Base-by-base conservation (phyloP, 306 rosid species). In the Acmispon strigosus region DNA sequence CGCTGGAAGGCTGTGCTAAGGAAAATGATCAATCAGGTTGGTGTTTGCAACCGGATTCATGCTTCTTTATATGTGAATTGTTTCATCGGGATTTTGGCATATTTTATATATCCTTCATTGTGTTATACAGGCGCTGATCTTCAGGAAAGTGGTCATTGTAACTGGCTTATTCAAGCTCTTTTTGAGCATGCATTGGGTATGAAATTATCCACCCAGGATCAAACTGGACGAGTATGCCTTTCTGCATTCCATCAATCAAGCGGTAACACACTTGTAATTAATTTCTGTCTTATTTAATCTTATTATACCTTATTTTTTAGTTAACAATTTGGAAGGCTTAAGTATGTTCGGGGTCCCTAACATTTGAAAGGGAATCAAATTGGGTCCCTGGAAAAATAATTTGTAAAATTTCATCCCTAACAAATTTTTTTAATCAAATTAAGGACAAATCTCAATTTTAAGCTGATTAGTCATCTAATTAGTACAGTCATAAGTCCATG, bases 161-260 rank as follows among this genome's bases (percentile, higher is more conserved):
- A 66, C 61, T 86, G 92, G 82, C 66, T 85, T 42, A 81, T 84
- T 74, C 96, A 87, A 70, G 81, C 77, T 69, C 90, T 94, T 66
- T 68, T 83, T 67, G 98, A 89, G 86, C 74, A 76, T 61, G 68
- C 88, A 77, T 69, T 85, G 83, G 97, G 89, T 62, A 83, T 94
- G 96, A 88, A 94, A 76, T 73, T 94, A 80, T 89, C 92, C 5
- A 24, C 82, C 36, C 66, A 76, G 66, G 2, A 58, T 84, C 86
- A 75, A 77, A 77, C 74, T 71, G 92, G 88, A 74, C 82, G 73
- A 71, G 48, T 76, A 29, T 82, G 87, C 78, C 68, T 89, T 68
- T 83, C 87, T 27, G 95, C 89, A 16, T 22, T 81, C 58, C 98
- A 94, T 62, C 83, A 83, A 74, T 82, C 97, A 73, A 91, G 95